phyloP scores from a whole-genome alignment of 768 basidiomycete genomes.

The Termitomyces titanicus region DNA sequence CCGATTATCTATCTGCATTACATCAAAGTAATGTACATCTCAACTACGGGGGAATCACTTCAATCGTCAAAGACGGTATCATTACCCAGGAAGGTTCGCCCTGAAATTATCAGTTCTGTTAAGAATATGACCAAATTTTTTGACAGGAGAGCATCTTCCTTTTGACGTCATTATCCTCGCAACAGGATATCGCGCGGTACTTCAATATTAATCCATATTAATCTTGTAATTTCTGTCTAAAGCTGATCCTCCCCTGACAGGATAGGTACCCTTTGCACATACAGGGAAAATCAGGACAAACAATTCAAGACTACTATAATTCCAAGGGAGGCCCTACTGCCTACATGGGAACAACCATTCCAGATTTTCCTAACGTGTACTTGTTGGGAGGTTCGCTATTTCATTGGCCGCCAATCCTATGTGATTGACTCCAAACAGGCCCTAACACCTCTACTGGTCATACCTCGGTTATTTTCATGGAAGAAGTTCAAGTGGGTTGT shows the following conservation, averaged over 20 bases:
- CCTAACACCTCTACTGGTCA: constrained; percentile 43
- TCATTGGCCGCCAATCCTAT: not conserved
- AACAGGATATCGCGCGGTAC: constrained; percentile 31
- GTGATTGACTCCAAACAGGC: constrained; percentile 22
- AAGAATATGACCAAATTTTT: not conserved
- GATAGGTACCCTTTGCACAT: constrained; percentile 31
- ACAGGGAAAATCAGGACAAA: constrained; percentile 24
- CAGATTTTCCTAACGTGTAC: constrained; percentile 46
- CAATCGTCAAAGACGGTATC: constrained; percentile 38
- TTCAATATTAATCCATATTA: no score
- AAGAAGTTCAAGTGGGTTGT: constrained; percentile 36
- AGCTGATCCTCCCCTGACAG: constrained; percentile 14
- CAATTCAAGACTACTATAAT: constrained; percentile 38
- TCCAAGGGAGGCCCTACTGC: constrained; percentile 37
- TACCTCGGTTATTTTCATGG: constrained; percentile 39
- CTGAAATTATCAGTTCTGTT: not conserved
- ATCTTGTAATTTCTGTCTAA: not conserved
- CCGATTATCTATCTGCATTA: constrained; percentile 40
- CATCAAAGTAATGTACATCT: constrained; percentile 44
- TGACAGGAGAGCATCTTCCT: constrained; percentile 26
- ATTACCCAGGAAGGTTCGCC: constrained; percentile 33
- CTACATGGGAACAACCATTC: constrained; percentile 39
- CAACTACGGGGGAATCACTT: constrained; percentile 36
- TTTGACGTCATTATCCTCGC: constrained; percentile 39
- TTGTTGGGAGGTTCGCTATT: constrained; percentile 30